A percentile compares a stretch with the other conserved stretches of the same genome.
Conservation (phyloP, 2,329 filamentous ascomycete species). For the Rhynchosporium secalis region DNA sequence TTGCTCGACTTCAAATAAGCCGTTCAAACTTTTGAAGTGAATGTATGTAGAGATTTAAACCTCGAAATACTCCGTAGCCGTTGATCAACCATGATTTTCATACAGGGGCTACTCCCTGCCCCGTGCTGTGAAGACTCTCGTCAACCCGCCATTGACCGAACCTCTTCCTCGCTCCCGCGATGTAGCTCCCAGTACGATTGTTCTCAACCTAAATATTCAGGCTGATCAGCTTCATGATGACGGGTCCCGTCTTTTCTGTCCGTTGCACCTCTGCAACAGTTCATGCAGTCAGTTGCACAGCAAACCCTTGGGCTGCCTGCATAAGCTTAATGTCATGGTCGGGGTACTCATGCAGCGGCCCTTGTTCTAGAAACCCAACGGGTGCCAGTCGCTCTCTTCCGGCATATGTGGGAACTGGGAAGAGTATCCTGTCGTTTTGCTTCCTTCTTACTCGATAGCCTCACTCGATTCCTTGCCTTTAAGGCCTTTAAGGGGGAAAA, state of each 20-base stretch:
- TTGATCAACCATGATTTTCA: not conserved
- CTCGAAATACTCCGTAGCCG: conserved; percentile 2
- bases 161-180: too few relatives aligned
- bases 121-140: not conserved
- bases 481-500: not conserved
- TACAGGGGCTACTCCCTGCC: not conserved
- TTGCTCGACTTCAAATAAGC: not conserved
- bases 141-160: too few relatives aligned
- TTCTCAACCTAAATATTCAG: conserved; percentile 5
- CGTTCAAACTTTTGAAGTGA: not conserved
- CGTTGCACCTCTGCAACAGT: conserved; percentile 1
- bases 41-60: not conserved
- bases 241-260: not conserved
- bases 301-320: not conserved
- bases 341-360: not conserved
- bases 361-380: conserved; percentile 7
- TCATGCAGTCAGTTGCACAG: conserved; percentile 5
- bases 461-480: not conserved
- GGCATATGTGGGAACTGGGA: conserved; percentile 11
- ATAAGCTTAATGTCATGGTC: conserved; percentile 1
- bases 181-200: not conserved
- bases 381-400: conserved; percentile 10
- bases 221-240: not conserved
- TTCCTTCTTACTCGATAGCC: conserved; percentile 3
- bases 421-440: not conserved